Evolutionary conservation across 352 stramenopile genomes (phyloP).

Genomic region (Phytophthora hibernalis): DNA sequence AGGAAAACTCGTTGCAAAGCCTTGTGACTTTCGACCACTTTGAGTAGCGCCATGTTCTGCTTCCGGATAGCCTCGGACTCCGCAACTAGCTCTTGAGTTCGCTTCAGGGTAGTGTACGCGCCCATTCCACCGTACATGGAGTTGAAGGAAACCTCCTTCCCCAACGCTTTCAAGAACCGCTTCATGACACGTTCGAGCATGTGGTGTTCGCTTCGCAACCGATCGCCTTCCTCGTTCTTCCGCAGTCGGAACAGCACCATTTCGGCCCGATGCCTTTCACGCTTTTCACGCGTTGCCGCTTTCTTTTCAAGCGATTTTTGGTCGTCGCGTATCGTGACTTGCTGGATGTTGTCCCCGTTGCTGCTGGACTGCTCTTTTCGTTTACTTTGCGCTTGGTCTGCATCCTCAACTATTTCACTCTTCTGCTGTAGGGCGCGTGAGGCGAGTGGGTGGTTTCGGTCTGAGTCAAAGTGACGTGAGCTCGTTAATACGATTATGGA

Average conservation of each 20-base stretch:
- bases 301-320: not conserved
- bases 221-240: not conserved
- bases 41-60: not conserved
- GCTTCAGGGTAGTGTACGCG: not conserved
- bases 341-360: not conserved
- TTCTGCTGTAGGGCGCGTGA: too few relatives aligned
- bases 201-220: not conserved
- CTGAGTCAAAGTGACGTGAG: too few relatives aligned
- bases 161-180: not conserved
- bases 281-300: not conserved
- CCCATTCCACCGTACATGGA: not conserved
- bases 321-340: not conserved
- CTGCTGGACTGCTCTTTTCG: not conserved
- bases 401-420: too few relatives aligned
- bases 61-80: not conserved
- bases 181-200: not conserved
- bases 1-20: not conserved
- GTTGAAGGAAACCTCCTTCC: not conserved
- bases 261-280: not conserved
- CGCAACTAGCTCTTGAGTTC: not conserved
- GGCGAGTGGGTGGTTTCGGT: too few relatives aligned
- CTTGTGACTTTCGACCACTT: not conserved
- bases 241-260: not conserved
- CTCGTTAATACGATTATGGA: too few relatives aligned
- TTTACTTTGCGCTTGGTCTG: too few relatives aligned